phyloP scores from a whole-genome alignment of 2,329 filamentous ascomycete genomes.

The Rhexocercosporidium sp. region DNA sequence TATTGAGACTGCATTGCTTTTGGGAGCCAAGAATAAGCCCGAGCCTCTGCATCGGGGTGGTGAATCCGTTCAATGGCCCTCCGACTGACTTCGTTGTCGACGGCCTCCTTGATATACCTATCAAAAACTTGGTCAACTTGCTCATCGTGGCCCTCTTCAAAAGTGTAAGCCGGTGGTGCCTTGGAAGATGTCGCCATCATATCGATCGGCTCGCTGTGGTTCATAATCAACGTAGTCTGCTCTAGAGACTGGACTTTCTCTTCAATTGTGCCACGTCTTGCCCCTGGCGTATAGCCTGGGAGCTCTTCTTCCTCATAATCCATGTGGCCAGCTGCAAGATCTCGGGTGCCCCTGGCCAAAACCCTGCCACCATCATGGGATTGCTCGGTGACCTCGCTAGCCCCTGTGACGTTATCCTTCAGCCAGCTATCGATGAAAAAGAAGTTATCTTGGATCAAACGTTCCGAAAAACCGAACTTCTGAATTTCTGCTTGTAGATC shows the following conservation, averaged over 20 bases:
- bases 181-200: conserved; percentile 6
- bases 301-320: conserved; percentile 12
- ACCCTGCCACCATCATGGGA: neutral
- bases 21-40: conserved; percentile 25
- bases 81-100: conserved; percentile 22
- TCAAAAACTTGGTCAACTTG: conserved; percentile 26
- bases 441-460: conserved; percentile 27
- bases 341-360: neutral
- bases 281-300: conserved; percentile 27
- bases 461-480: conserved; percentile 22
- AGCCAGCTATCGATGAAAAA: conserved; percentile 33
- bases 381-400: neutral
- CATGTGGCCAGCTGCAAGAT: neutral
- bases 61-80: conserved; percentile 15
- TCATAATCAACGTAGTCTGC: conserved; percentile 11
- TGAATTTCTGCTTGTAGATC: conserved; percentile 22
- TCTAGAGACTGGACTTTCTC: conserved; percentile 22
- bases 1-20: conserved; percentile 8
- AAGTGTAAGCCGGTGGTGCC: conserved; percentile 30
- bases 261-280: conserved; percentile 7
- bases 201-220: conserved; percentile 1
- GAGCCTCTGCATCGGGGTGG: conserved; percentile 11
- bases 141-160: conserved; percentile 26
- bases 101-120: conserved; percentile 25
- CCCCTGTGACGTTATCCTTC: conserved; percentile 6